A percentile compares a stretch with the other conserved stretches of the same genome.
Evolutionary conservation across 441 rosid species (phyloP).

Genomic region (Mallotus japonicus): DNA sequence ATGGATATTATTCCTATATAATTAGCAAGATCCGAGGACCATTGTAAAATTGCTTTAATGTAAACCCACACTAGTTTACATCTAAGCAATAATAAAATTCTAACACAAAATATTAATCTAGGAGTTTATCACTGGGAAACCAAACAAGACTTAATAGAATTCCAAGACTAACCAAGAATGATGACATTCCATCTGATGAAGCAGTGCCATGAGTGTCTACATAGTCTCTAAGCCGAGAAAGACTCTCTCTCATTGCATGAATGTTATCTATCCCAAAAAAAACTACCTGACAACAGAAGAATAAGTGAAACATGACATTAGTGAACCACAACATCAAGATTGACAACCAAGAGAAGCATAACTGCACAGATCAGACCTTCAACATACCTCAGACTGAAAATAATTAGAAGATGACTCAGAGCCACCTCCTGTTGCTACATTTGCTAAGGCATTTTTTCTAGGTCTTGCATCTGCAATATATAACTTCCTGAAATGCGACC

Average conservation of each 20-base stretch:
- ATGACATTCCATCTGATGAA: conserved; percentile 97
- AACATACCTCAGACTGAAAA: conserved; percentile 85
- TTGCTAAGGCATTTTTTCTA: conserved; percentile 96
- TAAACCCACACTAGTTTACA: background rate
- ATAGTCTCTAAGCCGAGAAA: conserved; percentile 94
- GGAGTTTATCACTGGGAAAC: background rate
- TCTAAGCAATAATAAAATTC: background rate
- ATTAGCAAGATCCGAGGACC: background rate
- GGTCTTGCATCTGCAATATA: conserved; percentile 99
- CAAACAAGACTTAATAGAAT: conserved; percentile 5
- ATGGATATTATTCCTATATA: background rate
- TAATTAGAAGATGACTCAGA: conserved; percentile 96
- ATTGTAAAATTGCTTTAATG: background rate
- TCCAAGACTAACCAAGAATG: conserved; percentile 76
- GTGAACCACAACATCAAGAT: conserved; percentile 16
- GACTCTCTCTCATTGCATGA: conserved; percentile 99
- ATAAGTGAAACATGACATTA: conserved; percentile 15
- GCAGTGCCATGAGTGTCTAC: conserved; percentile 95
- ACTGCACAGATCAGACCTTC: conserved; percentile 31
- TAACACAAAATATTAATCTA: background rate
- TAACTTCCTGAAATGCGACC: conserved; percentile 62
- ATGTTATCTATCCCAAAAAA: conserved; percentile 99
- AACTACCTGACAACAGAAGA: conserved; percentile 57
- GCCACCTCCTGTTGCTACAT: conserved; percentile 99
- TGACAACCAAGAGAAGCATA: conserved; percentile 32